Percentiles rank a stretch among this genome's conserved stretches.
Conservation (phyloP, 768 basidiomycete species). For the Mrakia gelida region DNA sequence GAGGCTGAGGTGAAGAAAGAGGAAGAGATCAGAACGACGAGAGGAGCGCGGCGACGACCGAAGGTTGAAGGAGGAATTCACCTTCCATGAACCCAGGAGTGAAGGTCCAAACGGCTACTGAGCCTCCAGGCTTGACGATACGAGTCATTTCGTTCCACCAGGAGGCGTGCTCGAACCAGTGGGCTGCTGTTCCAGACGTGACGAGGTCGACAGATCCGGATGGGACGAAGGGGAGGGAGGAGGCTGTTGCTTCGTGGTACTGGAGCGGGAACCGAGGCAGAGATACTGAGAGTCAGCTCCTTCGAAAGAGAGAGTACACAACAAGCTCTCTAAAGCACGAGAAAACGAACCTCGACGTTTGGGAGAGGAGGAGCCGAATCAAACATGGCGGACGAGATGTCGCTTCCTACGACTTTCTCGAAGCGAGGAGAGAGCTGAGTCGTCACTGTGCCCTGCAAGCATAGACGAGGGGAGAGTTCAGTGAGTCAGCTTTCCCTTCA, state of each 20-base stretch:
- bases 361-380: not conserved
- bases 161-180: slow-evolving; percentile 23
- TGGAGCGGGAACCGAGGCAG: not conserved
- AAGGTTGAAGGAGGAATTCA: not conserved
- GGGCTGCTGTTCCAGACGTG: slow-evolving; percentile 26
- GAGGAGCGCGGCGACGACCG: not conserved
- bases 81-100: slow-evolving; percentile 19
- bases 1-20: not conserved
- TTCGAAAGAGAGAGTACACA: no score
- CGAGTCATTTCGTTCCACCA: slow-evolving; percentile 27
- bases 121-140: slow-evolving; percentile 18
- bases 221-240: not conserved
- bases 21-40: not conserved
- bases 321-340: not conserved
- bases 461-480: not conserved
- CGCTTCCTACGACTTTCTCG: slow-evolving; percentile 11
- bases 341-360: slow-evolving; percentile 17
- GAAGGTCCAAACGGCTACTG: slow-evolving; percentile 20
- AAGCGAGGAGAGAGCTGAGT: not conserved
- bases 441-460: slow-evolving; percentile 21
- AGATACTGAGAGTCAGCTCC: not conserved
- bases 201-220: slow-evolving; percentile 18
- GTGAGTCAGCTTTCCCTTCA: not conserved
- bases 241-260: slow-evolving; percentile 19
- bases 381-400: slow-evolving; percentile 16